phyloP scores from a whole-genome alignment of 495 filamentous ascomycete genomes.

The Echria macrotheca region DNA sequence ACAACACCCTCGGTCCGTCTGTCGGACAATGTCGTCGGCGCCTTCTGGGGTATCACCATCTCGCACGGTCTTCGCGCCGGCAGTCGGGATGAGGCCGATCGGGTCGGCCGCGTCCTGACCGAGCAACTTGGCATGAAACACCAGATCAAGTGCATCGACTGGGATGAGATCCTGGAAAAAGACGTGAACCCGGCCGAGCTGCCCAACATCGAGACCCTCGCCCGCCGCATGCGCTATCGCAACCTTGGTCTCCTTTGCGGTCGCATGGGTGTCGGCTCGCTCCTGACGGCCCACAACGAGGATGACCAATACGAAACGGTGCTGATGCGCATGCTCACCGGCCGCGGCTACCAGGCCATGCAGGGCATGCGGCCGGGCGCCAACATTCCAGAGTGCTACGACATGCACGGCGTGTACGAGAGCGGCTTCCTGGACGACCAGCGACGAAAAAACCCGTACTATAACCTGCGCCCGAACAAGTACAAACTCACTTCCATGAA shows the following conservation, averaged over 20 bases:
- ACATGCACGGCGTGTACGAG: constrained; percentile 61
- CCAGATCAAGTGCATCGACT: constrained; percentile 28
- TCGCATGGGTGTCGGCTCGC: constrained; percentile 37
- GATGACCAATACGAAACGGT: constrained; percentile 88
- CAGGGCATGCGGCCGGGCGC: constrained; percentile 58
- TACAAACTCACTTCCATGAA: constrained; percentile 16
- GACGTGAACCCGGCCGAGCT: constrained; percentile 36
- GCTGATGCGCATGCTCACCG: constrained; percentile 62
- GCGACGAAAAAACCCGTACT: constrained; percentile 16
- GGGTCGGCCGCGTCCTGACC: constrained; percentile 51
- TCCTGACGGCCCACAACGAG: constrained; percentile 77
- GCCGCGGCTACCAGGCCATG: constrained; percentile 60
- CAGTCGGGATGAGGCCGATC: constrained; percentile 61
- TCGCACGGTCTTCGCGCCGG: constrained; percentile 69
- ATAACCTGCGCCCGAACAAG: constrained; percentile 18
- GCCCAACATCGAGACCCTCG: constrained; percentile 70
- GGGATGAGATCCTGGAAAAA: constrained; percentile 23
- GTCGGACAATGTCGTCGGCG: constrained; percentile 31
- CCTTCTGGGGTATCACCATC: constrained; percentile 63
- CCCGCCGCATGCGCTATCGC: constrained; percentile 69
- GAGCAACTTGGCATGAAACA: constrained; percentile 22
- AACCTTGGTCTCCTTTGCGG: constrained; percentile 59
- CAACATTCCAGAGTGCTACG: constrained; percentile 78
- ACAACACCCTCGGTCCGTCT: constrained; percentile 23
- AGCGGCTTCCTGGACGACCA: constrained; percentile 55